Conservation (phyloP, 352 stramenopile genomes). For the Globisporangium heterothallicum region DNA sequence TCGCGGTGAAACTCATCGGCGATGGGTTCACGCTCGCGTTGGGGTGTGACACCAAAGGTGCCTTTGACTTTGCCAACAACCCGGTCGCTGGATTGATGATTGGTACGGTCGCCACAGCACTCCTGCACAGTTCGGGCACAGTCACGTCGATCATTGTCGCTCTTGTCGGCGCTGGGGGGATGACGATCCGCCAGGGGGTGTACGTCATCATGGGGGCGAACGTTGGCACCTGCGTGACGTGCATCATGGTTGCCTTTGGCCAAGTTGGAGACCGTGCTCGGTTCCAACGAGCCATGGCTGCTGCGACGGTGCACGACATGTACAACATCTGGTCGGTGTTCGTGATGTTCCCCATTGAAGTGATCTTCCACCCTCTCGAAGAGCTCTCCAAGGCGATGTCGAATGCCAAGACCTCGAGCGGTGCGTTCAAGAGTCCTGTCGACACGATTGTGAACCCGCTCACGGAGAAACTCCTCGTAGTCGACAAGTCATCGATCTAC, state of each 20-base stretch:
- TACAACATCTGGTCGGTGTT: constrained; percentile 88
- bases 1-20: constrained; percentile 76
- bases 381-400: constrained; percentile 40
- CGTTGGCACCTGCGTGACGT: constrained; percentile 86
- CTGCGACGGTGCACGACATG: constrained; percentile 55
- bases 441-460: constrained; percentile 38
- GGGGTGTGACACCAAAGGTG: constrained; percentile 51
- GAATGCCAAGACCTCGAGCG: constrained; percentile 23
- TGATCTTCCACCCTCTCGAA: constrained; percentile 54
- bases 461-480: constrained; percentile 21
- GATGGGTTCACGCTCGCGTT: constrained; percentile 66
- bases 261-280: constrained; percentile 67
- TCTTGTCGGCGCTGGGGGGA: constrained; percentile 50
- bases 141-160: constrained; percentile 76
- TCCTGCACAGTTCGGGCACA: constrained; percentile 70
- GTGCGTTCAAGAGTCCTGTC: constrained; percentile 37
- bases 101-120: constrained; percentile 65
- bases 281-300: constrained; percentile 59
- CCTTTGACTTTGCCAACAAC: constrained; percentile 68
- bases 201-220: constrained; percentile 93
- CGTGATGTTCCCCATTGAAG: constrained; percentile 69
- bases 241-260: constrained; percentile 89
- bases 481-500: constrained; percentile 41
- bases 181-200: constrained; percentile 80
- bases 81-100: constrained; percentile 77